Evolutionary conservation across 2,329 filamentous ascomycete genomes (phyloP), one percentile per base, ranked within the genome.

Genomic region (Phialemoniopsis sp.): DNA sequence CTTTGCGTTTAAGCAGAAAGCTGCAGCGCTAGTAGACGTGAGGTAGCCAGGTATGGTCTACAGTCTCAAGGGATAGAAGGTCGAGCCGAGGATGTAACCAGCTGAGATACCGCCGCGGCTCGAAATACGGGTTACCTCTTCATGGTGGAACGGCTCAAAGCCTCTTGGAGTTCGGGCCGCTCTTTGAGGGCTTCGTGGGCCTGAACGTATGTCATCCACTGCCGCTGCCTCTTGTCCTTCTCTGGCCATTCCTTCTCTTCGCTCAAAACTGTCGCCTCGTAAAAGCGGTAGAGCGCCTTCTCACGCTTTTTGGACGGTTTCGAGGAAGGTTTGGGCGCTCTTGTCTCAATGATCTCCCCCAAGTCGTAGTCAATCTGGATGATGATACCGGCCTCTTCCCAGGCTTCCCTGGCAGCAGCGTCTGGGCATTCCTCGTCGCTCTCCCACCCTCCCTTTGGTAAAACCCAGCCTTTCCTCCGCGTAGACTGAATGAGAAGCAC

Each of bases 391-490:
- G 90, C 93, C 68, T 97, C 93, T 69, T 97, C 93, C 93, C 93
- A 97, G 45, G 93, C 93, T 65, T 98, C 93, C 51, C 93, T 72
- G 72, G 85, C 66, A 40, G 93, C 93, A 41, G 93, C 87, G 60
- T 91, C 79, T 46, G 85, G 80, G 47, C 87, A 93, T 46, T 83
- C 79, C 67, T 98, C 93, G 64, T 98, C 93, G 28, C 82, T 85
- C 64, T 98, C 93, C 90, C 93, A 98, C 44, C 93, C 93, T 58
- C 93, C 93, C 63, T 98, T 98, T 44, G 93, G 93, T 43, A 98
- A 75, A 32, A 98, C 93, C 93, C 93, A 98, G 54, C 87, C 88
- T 62, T 88, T 88, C 54, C 89, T 84, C 48, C 88, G 80, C 38
- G 87, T 91, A 39, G 89, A 95, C 69, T 96, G 89, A 54, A 97